Evolutionary conservation across 164 flowering plant species (phyloP).

Genomic region (Santalum album): DNA sequence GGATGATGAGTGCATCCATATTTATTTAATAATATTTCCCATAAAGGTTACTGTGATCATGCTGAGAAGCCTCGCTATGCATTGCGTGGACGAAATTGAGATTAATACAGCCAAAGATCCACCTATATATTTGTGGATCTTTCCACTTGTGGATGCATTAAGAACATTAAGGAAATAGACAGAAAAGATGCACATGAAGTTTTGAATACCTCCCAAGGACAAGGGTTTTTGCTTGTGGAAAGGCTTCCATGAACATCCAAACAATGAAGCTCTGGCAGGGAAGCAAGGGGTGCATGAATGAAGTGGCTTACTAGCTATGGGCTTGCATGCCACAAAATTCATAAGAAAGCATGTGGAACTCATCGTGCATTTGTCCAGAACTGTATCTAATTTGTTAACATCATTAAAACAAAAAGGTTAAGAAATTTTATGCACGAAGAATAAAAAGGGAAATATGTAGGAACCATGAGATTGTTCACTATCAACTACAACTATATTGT

Average conservation of each 20-base stretch:
- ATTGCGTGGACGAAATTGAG: no score
- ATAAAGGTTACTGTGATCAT: no score
- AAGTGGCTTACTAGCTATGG: slow-evolving; percentile 5
- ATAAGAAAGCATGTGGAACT: slow-evolving; percentile 13
- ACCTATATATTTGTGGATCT: no score
- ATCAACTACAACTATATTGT: no score
- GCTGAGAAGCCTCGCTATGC: no score
- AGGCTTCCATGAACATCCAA: slow-evolving; percentile 14
- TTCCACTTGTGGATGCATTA: background rate
- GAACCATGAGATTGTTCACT: no score
- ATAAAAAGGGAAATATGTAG: no score
- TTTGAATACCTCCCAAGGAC: slow-evolving; percentile 15
- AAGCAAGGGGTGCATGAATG: slow-evolving; percentile 6
- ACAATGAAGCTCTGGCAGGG: background rate
- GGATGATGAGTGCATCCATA: no score
- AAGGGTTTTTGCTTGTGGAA: slow-evolving; percentile 10
- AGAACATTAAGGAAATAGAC: background rate
- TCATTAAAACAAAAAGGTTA: no score
- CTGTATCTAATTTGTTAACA: slow-evolving; percentile 15
- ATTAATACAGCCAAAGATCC: no score
- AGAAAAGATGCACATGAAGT: background rate
- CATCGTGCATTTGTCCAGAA: slow-evolving; percentile 29
- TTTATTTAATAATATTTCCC: no score
- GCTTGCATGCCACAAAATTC: slow-evolving; percentile 15
- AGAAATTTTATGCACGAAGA: no score